Evolutionary conservation across 768 basidiomycete genomes (phyloP), one percentile per base, ranked within the genome.

Genomic region (Dioszegia hungarica): DNA sequence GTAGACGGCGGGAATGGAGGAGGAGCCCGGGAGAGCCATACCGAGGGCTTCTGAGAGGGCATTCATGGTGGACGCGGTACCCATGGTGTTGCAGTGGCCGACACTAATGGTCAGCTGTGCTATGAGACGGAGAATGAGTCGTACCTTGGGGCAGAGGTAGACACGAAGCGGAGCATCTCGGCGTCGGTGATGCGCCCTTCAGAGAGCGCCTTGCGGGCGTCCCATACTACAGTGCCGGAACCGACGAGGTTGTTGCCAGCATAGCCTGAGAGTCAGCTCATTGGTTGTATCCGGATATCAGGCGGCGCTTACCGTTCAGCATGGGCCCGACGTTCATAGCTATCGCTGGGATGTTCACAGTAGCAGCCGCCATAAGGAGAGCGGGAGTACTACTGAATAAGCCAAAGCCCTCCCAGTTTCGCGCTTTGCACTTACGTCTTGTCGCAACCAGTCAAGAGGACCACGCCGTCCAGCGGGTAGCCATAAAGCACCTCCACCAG

Each of bases 11-110:
- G 74, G 74, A 50, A 74, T 75, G 40, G 68, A 71, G 9, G 73
- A 56, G 17, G 56, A 60, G 12, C 73, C 73, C 6, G 74, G 74
- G 5, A 75, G 58, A 20, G 74, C 62, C 74, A 75, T 75, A 36
- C 74, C 74, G 36, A 75, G 61, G 0, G 73, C 72, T 60, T 75
- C 74, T 27, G 71, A 66, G 40, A 74, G 52, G 5, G 74, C 73
- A 51, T 74, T 74, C 74, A 75, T 75, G 14, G 74, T 75, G 8
- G 62, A 64, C 2, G 74, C 74, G 4, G 74, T 75, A 5, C 72
- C 72, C 60, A 75, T 72, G 28, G 72, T 73, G 52, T 73, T 73
- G 55, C 73, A 75, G 56, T 72, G 70, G 5, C 70, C 66, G 15
- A 62, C 54, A 49, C 67, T 69, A 52, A 40, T 14, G 3, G 45